Base-by-base conservation (phyloP, 768 basidiomycete genomes). In the Boletus fagicola region DNA sequence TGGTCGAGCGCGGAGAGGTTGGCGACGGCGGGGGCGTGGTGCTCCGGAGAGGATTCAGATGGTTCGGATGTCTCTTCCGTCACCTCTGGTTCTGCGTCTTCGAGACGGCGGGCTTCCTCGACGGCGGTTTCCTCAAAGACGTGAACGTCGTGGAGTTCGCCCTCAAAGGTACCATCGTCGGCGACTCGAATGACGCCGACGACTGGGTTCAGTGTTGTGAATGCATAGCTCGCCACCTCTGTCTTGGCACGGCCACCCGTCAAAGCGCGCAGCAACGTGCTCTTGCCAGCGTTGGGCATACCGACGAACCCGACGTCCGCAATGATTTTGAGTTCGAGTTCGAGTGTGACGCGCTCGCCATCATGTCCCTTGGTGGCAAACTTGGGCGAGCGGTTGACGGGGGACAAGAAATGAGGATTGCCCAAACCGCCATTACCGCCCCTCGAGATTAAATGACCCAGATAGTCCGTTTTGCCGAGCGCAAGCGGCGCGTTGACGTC, bases 291-390 rank as follows among this genome's bases (percentile, higher is more conserved):
- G 64, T 98, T 99, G 8, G 97, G 97, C 77, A 97, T 86, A 0
- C 97, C 97, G 2, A 99, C 94, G 20, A 99, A 77, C 0, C 93
- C 97, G n/a, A 98, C 79, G 70, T 99, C 96, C 3, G 96, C 94
- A 4, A 95, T 79, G 7, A 96, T 80, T 72, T 98, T 98, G 59
- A 99, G 87, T 71, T 97, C 96, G 15, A 99, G 78, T 20, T 86
- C 81, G n/a, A 98, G 80, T 1, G 88, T 87, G 60, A 95, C 74
- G 5, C 84, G 79, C 64, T 93, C 90, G 18, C 72, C 93, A 5
- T 82, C 81, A 9, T 81, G 78, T 0, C 92, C 94, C 18, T 85
- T 81, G 18, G 90, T 87, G 0, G 92, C 95, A 60, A 90, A 90
- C 71, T 94, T 92, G 4, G 95, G 94, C 0, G 91, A 86, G 2